Evolutionary conservation across 345 rosid species (phyloP).

Genomic region (Acer yangbiense): DNA sequence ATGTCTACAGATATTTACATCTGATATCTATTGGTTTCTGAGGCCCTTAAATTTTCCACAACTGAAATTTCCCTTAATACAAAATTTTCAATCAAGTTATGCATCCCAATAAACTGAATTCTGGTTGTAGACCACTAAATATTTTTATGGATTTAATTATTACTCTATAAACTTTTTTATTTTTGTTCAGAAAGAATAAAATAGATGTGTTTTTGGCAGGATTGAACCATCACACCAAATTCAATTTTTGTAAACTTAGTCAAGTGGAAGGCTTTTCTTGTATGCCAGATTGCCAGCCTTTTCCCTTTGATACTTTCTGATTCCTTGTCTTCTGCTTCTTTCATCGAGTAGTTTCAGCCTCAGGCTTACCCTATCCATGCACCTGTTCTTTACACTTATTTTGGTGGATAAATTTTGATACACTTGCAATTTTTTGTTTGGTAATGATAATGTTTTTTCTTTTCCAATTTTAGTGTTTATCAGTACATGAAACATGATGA

Average conservation of each 20-base stretch:
- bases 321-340: not conserved
- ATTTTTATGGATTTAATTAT: not conserved
- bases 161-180: not conserved
- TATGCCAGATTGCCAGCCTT: not conserved
- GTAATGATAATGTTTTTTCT: not conserved
- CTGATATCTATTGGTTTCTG: not conserved
- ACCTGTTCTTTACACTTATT: not conserved
- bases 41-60: not conserved
- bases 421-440: not conserved
- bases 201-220: not conserved
- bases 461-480: not conserved
- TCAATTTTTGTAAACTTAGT: not conserved
- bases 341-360: not conserved
- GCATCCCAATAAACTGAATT: not conserved
- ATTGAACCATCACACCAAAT: not conserved
- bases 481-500: not conserved
- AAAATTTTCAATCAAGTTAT: not conserved
- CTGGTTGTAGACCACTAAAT: not conserved
- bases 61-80: not conserved
- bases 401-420: not conserved
- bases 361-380: not conserved
- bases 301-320: not conserved
- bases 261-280: conserved; percentile 2
- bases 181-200: not conserved
- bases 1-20: not conserved